Base-by-base conservation (phyloP, 106 monocot species). In the Acorus gramineus region DNA sequence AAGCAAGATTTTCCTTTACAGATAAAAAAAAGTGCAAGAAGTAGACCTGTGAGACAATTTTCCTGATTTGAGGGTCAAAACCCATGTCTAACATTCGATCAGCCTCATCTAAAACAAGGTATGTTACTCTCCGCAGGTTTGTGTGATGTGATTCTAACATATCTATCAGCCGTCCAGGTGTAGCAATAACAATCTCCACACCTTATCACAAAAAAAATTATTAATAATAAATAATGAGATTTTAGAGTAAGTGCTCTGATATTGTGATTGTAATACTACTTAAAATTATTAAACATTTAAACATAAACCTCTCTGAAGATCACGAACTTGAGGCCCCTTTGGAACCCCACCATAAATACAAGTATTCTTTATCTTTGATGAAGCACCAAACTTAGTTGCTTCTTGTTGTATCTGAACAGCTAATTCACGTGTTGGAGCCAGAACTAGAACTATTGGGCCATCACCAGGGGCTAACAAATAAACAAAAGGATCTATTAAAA, bases 51-150 rank as follows among this genome's bases (percentile, higher is more conserved):
- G 81, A 77, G 73, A 98, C 73, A 73, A 98, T 91, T 80, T 98
- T 98, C 76, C 83, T 80, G 43, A 98, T 98, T 72, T 98, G 96
- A 69, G 91, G 96, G 64, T 98, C 96, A 85, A 98, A 98, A 14
- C 96, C 96, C 96, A 98, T 98, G 73, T 98, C 96, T 14, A 98
- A 71, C 96, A 98, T 98, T 45, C 96, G 82, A 77, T 98, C 96
- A 12, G 96, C 96, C 74, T 98, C 96, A 69, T 98, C 96, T 78
- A 98, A 79, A 60, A 98, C 91, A 65, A 98, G 91, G 66, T 98
- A 98, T 68, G 96, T 98, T 52, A 98, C 85, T 61, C 96, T 84
- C 43, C 96, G 71, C 56, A 98, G 76, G 56, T 98, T 98, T 74
- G 96, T 98, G 75, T 85, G 68, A 77, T 98, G 84, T 63, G 96